These are phyloP conservation scores for Puccinia novopanici DNA, from an alignment of 1,284 basidiomycete genomes.

Conservation along the genomic window DNA sequence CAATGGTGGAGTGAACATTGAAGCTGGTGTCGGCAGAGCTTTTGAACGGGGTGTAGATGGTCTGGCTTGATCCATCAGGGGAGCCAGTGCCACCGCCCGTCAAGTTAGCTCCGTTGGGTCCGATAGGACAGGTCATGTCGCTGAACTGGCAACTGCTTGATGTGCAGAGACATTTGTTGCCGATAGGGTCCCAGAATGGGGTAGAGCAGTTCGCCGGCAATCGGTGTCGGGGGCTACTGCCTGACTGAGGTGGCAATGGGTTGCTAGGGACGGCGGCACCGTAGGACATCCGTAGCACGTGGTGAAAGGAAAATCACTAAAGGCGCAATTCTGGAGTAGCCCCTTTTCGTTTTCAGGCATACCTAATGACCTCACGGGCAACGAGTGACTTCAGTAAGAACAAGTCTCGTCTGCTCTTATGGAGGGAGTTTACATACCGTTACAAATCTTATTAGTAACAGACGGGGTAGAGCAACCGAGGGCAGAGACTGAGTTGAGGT, in stretches of 20 bases:
- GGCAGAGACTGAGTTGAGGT: slow-evolving; percentile 65
- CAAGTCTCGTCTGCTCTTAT: too few species aligned
- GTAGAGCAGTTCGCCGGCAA: slow-evolving; percentile 73
- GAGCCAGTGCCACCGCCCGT: slow-evolving; percentile 60
- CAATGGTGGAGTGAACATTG: not conserved
- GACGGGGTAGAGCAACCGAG: slow-evolving; percentile 69
- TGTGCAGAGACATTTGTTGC: slow-evolving; percentile 68
- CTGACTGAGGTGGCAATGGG: slow-evolving; percentile 69
- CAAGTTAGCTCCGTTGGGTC: slow-evolving; percentile 71
- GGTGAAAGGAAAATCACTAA: slow-evolving; percentile 71
- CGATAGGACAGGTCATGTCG: slow-evolving; percentile 70
- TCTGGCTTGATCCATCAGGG: not conserved
- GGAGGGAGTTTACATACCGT: slow-evolving; percentile 69
- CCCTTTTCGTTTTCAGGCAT: slow-evolving; percentile 57
- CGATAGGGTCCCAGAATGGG: slow-evolving; percentile 75
- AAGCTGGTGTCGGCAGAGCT: not conserved
- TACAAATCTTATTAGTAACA: slow-evolving; percentile 67
- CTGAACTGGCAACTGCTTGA: slow-evolving; percentile 66
- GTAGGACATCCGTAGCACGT: slow-evolving; percentile 73
- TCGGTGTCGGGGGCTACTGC: slow-evolving; percentile 60
- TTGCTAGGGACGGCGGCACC: slow-evolving; percentile 65
- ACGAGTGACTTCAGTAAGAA: too few species aligned
- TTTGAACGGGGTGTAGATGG: slow-evolving; percentile 47
- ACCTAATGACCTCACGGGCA: not conserved
- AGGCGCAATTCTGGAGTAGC: slow-evolving; percentile 67